Percentiles rank a stretch among this genome's conserved stretches.
Evolutionary conservation across 1,139 yeast genomes (phyloP).

Genomic region (Kodamaea anthophila): DNA sequence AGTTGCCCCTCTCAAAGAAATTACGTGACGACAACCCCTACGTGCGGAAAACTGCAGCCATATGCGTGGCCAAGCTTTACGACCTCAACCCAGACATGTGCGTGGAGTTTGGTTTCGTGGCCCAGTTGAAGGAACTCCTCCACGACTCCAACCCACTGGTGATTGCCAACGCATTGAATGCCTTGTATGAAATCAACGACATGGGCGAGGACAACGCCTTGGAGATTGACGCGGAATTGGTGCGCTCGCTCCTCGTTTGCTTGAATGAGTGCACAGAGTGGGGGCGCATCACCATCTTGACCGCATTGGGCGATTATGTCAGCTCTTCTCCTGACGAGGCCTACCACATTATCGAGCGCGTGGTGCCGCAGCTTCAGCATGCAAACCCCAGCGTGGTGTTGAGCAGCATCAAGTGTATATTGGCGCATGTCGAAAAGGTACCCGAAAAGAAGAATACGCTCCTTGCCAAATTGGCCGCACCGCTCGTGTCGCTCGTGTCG

Average conservation of each 20-base stretch:
- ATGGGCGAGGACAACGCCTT: constrained; percentile 40
- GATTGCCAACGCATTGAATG: constrained; percentile 85
- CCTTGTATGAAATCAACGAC: constrained; percentile 77
- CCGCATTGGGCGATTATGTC: constrained; percentile 71
- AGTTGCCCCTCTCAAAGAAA: constrained; percentile 80
- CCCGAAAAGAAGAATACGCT: constrained; percentile 33
- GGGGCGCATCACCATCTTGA: constrained; percentile 90
- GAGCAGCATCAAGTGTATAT: constrained; percentile 75
- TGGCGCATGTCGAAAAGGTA: constrained; percentile 61
- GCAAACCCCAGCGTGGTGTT: constrained; percentile 95
- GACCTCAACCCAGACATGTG: constrained; percentile 80
- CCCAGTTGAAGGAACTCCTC: constrained; percentile 60
- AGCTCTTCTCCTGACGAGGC: constrained; percentile 59
- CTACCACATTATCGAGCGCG: constrained; percentile 81
- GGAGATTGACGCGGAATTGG: constrained; percentile 36
- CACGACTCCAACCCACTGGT: constrained; percentile 96
- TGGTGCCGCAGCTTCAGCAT: constrained; percentile 93
- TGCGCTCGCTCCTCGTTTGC: constrained; percentile 68
- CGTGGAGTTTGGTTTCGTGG: constrained; percentile 80
- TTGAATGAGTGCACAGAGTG: constrained; percentile 97
- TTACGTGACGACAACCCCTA: constrained; percentile 91
- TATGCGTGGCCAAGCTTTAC: constrained; percentile 92
- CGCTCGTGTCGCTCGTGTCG: constrained; percentile 81
- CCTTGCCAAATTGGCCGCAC: constrained; percentile 78
- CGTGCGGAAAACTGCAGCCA: constrained; percentile 95